These are phyloP conservation scores for Pseudogymnoascus sp. DNA, from an alignment of 2,329 filamentous ascomycete genomes.

Conservation along the genomic window DNA sequence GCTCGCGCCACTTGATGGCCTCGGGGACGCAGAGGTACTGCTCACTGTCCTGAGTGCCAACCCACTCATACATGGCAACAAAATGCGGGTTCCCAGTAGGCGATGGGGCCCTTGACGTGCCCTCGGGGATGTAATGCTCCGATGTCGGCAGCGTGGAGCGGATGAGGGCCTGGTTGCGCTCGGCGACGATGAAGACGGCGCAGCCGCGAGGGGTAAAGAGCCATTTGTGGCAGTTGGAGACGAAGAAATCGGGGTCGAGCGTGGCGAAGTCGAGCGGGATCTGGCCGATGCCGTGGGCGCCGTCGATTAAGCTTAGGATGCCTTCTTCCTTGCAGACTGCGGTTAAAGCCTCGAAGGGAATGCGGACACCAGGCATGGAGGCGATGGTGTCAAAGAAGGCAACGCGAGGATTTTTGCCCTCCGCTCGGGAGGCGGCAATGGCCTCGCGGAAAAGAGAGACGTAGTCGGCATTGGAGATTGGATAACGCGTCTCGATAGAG, in stretches of 20 bases:
- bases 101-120: conserved; percentile 18
- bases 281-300: conserved; percentile 77
- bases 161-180: conserved; percentile 67
- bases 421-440: conserved; percentile 42
- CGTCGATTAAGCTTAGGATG: conserved; percentile 70
- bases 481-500: conserved; percentile 57
- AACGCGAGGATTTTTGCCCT: conserved; percentile 55
- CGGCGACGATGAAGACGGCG: conserved; percentile 71
- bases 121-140: conserved; percentile 59
- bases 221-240: conserved; percentile 89
- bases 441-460: conserved; percentile 50
- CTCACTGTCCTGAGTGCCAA: conserved; percentile 65
- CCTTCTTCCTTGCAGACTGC: conserved; percentile 55
- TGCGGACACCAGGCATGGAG: conserved; percentile 66
- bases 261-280: conserved; percentile 57
- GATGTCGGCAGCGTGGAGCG: conserved; percentile 70
- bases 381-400: conserved; percentile 75
- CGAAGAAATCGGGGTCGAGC: conserved; percentile 76
- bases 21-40: conserved; percentile 66
- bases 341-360: conserved; percentile 67
- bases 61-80: conserved; percentile 64
- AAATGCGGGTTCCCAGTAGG: conserved; percentile 46
- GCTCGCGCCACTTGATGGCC: conserved; percentile 60
- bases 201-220: conserved; percentile 71
- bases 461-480: conserved; percentile 60